Base-by-base conservation (phyloP, 345 rosid species). In the Pistacia vera region DNA sequence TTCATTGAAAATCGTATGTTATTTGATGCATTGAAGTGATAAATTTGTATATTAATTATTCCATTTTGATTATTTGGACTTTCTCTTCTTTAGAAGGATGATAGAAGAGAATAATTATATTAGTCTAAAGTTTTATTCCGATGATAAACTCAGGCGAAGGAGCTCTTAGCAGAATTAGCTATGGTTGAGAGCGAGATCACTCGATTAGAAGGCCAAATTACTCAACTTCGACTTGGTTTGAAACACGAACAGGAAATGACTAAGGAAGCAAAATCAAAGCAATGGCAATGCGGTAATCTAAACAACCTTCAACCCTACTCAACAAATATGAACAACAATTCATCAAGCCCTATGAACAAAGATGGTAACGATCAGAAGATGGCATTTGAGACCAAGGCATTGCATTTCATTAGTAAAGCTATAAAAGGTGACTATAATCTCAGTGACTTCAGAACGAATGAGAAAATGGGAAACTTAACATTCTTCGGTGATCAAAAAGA, bases 401-500 rank as follows among this genome's bases (percentile, higher is more conserved):
- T 95, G 83, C 98, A 92, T 81, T 95, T 95, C 81, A 93, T 95
- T 54, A 93, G 89, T 73, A 95, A 93, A 84, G 92, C 99, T 55
- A 95, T 93, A 54, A 92, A 91, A 77, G 94, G 91, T 3, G 98
- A 91, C 78, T 93, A 87, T 55, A 63, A 75, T 22, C 74, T 80
- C 4, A 86, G 79, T 70, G 91, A 88, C 85, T 90, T 87, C 81
- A 89, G 77, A 65, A 66, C 81, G 1, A 83, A 74, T 55, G 91
- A 88, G 71, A 88, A 84, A 83, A 63, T 68, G 58, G 78, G 87
- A 63, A 79, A 71, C 11, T 66, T 86, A 6, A 83, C 79, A 56
- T 10, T 65, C 7, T 58, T 76, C 60, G 35, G 75, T 46, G 84
- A 86, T 69, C 87, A 86, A 69, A 91, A 86, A 79, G 89, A 86